Evolutionary conservation across 1,284 basidiomycete genomes (phyloP).

Genomic region (Xerocomus cyaneibrunnescens): DNA sequence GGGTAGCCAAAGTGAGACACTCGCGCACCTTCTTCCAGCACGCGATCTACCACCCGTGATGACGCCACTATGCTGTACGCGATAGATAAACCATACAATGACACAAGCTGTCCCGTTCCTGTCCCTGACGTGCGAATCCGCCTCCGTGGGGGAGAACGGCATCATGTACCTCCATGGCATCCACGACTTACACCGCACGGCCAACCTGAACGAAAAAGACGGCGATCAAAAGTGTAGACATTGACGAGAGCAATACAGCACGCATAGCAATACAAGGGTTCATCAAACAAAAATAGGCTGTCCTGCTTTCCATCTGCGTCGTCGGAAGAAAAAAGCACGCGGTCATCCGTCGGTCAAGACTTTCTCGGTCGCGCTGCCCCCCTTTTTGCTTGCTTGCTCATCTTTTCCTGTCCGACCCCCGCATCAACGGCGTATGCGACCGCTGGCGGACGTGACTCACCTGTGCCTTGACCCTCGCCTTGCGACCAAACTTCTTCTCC

Average conservation of each 20-base stretch:
- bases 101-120: no score
- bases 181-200: not conserved
- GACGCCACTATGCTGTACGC: no score
- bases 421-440: not conserved
- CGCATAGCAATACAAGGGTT: constrained; percentile 20
- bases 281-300: constrained; percentile 8
- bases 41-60: no score
- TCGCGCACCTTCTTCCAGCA: no score
- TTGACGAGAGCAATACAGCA: constrained; percentile 11
- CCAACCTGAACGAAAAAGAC: not conserved
- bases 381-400: constrained; percentile 31
- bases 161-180: not conserved
- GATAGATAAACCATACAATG: no score
- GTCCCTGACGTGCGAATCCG: no score
- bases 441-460: constrained; percentile 26
- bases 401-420: constrained; percentile 28
- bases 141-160: no score
- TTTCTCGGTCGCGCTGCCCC: constrained; percentile 23
- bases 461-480: constrained; percentile 47
- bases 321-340: not conserved
- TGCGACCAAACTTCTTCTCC: constrained; percentile 37
- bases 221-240: constrained; percentile 5
- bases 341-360: constrained; percentile 15
- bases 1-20: not conserved
- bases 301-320: constrained; percentile 6